These are phyloP conservation scores for Pseudognaphalium luteoalbum DNA, from an alignment of 129 eudicot genomes.

Conservation along the genomic window DNA sequence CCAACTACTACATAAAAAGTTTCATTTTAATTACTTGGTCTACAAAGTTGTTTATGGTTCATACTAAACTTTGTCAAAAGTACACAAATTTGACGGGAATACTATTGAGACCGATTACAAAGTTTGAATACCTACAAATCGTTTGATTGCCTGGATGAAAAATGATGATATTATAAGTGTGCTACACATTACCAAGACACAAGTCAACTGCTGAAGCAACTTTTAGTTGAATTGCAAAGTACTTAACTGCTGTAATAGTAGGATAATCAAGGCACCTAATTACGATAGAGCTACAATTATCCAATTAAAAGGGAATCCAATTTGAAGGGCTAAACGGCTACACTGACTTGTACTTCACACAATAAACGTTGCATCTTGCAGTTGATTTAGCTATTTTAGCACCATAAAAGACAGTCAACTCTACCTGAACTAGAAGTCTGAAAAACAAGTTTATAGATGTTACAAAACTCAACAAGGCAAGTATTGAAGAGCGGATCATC, in stretches of 20 bases:
- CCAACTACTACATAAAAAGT: too few relatives aligned
- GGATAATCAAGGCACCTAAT: not conserved
- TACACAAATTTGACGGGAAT: too few relatives aligned
- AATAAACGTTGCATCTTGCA: not conserved
- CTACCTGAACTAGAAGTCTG: slow-evolving; percentile 7
- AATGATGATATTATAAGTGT: too few relatives aligned
- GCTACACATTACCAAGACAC: too few relatives aligned
- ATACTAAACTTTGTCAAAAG: too few relatives aligned
- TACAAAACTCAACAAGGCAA: slow-evolving; percentile 38
- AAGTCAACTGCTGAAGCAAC: too few relatives aligned
- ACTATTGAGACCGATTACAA: too few relatives aligned
- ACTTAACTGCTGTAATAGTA: not conserved
- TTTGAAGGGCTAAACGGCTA: not conserved
- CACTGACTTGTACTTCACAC: not conserved
- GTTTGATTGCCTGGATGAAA: too few relatives aligned
- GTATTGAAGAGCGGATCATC: slow-evolving; percentile 13
- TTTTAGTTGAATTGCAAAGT: too few relatives aligned
- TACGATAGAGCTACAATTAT: not conserved
- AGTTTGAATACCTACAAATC: too few relatives aligned
- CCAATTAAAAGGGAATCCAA: not conserved
- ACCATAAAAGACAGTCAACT: slow-evolving; percentile 8
- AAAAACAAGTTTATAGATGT: slow-evolving; percentile 27
- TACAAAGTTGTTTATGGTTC: too few relatives aligned
- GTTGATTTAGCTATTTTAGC: not conserved
- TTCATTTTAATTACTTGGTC: too few relatives aligned